Base-by-base conservation (phyloP, 2,329 filamentous ascomycete genomes). In the Colletotrichum plurivorum region DNA sequence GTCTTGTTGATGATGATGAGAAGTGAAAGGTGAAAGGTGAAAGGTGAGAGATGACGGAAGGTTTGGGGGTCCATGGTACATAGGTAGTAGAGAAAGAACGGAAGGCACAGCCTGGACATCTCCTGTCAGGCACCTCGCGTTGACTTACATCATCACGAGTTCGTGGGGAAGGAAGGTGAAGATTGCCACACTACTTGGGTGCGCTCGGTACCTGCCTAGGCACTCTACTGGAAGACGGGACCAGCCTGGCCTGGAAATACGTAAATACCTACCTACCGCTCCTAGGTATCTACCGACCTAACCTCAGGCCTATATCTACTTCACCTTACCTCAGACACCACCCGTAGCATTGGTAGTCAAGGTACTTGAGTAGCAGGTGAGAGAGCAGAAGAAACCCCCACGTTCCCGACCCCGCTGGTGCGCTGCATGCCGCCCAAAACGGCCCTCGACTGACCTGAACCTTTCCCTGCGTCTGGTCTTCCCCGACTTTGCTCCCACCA, bases 341-440 rank as follows among this genome's bases (percentile, higher is more conserved):
- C 41, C 41, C 5, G 6, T 4, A 4, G 41, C 13, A 13, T 8
- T 36, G 31, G 31, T 36, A 43, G 41, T 15, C 41, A 43, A 43
- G 41, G 41, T 6, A 43, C 13, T 15, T n/a, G 41, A 43, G 41
- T 36, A 36, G 27, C 10, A n/a, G 13, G 41, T 15, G 13, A 43
- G 13, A 43, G 13, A 43, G 13, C 13, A 43, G 41, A 15, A 43
- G 49, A 58, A 55, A 59, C 66, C 66, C 67, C 67, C 67, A 70
- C 67, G 67, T 57, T 55, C 45, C 57, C 46, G 13, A 15, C 43
- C 36, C 53, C 39, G 45, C 53, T 70, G 63, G 67, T 52, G 43
- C 39, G 31, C 64, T 70, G 67, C 67, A 68, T 13, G 63, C 22
- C 52, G 63, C 67, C 49, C 64, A 43, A 68, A 68, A 63, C 52